Evolutionary conservation across 257 asterid species (phyloP), one percentile per base, ranked within the genome.

Genomic region (Hygrophila difformis): DNA sequence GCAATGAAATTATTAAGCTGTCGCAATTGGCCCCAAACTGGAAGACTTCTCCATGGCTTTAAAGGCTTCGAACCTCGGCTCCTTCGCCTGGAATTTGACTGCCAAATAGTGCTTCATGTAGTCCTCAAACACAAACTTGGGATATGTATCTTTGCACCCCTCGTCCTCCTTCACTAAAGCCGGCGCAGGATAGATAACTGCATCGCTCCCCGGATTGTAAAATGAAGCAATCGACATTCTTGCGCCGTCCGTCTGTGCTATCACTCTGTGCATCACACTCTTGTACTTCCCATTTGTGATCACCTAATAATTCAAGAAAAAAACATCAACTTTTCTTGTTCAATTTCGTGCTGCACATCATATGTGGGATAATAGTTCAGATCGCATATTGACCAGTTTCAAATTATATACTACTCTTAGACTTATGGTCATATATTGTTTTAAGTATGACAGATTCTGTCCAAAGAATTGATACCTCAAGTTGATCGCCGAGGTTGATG

Each of bases 41-140:
- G 63, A 26, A 16, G 50, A 38, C 55, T 14, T 71, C 52, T 71
- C 72, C 47, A 59, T 10, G 29, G 70, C 65, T 57, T 78, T 82
- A 68, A 82, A 63, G 41, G 93, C 82, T 56, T 81, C 85, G 61
- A 81, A 81, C 49, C 93, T 78, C 31, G 88, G 93, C 35, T 75
- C 88, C 61, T 81, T 81, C 4, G 78, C 85, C 57, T 83, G 80
- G 67, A 79, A 79, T 63, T 83, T 83, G 23, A 83, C 73, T 1
- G 71, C 77, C 14, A 75, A 64, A 51, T 83, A 83, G 40, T 69
- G 71, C 56, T 79, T 83, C 87, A 83, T 79, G 69, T 83, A 83
- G 62, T 83, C 94, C 17, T 74, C 82, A 39, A 83, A 83, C 50
- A 83, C 81, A 18, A 83, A 79, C 44, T 79, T 83, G 1, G 87